A percentile compares a stretch with the other conserved stretches of the same genome.
phyloP scores from a whole-genome alignment of 768 basidiomycete species.

The Candolleomyces eurysporus region DNA sequence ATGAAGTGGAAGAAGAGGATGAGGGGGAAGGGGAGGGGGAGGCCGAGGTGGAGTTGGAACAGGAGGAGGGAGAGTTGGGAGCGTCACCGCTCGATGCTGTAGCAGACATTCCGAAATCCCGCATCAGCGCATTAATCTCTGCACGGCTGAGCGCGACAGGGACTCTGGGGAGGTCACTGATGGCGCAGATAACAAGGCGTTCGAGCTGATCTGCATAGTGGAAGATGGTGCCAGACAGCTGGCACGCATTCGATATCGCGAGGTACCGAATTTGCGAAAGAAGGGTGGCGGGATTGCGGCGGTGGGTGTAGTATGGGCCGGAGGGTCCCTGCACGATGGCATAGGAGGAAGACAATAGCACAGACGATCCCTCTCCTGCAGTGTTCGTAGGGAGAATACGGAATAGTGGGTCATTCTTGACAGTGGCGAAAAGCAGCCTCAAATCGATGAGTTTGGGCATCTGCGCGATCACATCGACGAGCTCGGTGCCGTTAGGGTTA shows the following conservation, averaged over 20 bases:
- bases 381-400: slow-evolving; percentile 18
- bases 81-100: neutral
- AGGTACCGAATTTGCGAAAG: slow-evolving; percentile 31
- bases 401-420: slow-evolving; percentile 24
- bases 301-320: too few relatives aligned
- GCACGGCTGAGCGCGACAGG: slow-evolving; percentile 32
- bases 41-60: neutral
- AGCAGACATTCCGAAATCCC: slow-evolving; percentile 20
- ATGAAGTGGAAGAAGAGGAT: neutral
- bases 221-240: slow-evolving; percentile 25
- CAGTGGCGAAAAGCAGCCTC: slow-evolving; percentile 31
- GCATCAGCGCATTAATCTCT: slow-evolving; percentile 31
- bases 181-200: slow-evolving; percentile 33
- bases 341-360: too few relatives aligned
- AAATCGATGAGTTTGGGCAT: slow-evolving; percentile 35
- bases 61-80: neutral
- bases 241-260: slow-evolving; percentile 38
- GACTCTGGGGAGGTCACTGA: slow-evolving; percentile 34
- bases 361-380: neutral
- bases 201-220: slow-evolving; percentile 28
- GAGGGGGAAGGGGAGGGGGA: neutral
- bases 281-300: slow-evolving; percentile 18
- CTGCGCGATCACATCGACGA: slow-evolving; percentile 30
- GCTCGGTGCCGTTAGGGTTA: slow-evolving; percentile 17
- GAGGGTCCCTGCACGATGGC: too few relatives aligned